Conservation (phyloP, 306 rosid species). For the Argentina anserina region DNA sequence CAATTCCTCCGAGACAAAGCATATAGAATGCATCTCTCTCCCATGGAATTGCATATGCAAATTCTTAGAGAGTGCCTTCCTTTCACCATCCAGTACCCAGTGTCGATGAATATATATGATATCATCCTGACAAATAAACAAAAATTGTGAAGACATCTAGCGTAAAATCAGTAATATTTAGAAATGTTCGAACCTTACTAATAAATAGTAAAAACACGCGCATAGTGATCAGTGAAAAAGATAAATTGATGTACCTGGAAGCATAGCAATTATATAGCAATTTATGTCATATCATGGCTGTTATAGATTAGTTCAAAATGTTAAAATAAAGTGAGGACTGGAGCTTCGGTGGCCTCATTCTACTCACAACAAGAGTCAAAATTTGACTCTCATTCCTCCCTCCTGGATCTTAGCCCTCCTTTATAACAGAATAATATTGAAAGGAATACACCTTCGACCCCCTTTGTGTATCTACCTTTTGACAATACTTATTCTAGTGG, state of each 20-base stretch:
- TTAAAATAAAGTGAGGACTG: neutral
- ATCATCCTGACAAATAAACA: constrained; percentile 62
- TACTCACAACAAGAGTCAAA: neutral
- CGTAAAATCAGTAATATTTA: neutral
- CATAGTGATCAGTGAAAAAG: neutral
- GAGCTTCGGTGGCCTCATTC: neutral
- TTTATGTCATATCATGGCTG: neutral
- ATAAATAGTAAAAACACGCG: neutral
- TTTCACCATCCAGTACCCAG: constrained; percentile 46
- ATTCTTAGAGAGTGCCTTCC: constrained; percentile 64
- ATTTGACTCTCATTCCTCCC: neutral
- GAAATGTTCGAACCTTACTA: neutral
- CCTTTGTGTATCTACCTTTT: neutral
- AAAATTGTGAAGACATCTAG: neutral
- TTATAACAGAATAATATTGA: neutral
- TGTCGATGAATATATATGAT: constrained; percentile 59
- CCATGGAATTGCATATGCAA: constrained; percentile 94
- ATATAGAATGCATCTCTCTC: constrained; percentile 88
- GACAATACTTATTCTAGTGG: neutral
- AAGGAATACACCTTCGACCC: neutral
- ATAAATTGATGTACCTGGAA: neutral
- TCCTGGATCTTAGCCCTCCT: neutral
- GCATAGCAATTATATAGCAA: neutral
- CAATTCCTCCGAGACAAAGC: constrained; percentile 54
- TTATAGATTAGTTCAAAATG: neutral